Base-by-base conservation (phyloP, 371 early-diverging fungal genomes). In the Rhizopus arrhizus region DNA sequence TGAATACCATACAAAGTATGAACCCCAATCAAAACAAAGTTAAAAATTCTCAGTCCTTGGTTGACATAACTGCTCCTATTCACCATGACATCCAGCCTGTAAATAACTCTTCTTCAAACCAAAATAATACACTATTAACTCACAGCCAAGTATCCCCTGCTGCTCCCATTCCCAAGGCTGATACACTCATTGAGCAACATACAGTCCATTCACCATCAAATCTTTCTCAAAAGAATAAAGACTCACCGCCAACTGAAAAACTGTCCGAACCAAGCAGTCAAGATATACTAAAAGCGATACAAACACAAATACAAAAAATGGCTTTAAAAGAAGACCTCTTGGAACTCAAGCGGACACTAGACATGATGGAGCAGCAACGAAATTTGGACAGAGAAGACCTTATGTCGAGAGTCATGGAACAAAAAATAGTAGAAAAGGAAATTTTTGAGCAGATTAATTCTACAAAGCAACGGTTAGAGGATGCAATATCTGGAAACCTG, bases 321-420 rank as follows among this genome's bases (percentile, higher is more conserved):
- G 60, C 65, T 11, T 28, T 64, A 7, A 59, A 49, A 3, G 59
- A 59, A 15, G 65, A 64, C 16, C n/a, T 64, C 31, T 10, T 48
- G 3, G 65, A 64, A 7, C n/a, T 64, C 35, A 64, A 56, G 32
- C 61, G 61, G 2, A 52, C 61, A 1, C 32, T 65, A 3, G 61
- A 65, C 34, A 55, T 48, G 10, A 56, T 65, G 46, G 56, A 65
- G 32, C 60, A 65, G 29, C 45, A 65, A 29, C 61, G 61, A 38
- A 16, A 46, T 10, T 33, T 36, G 3, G 65, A 65, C 10, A 31
- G 47, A 4, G 46, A 65, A 40, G 65, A 65, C 2, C 56, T 59
- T 36, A 35, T 60, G 31, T 45, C 41, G 31, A 48, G 65, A 53
- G 51, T 60, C 8, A 47, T 55, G 11, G 61, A 65, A 33, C 65